Conservation (phyloP, 1,284 basidiomycete species). For the Mycena sp. region DNA sequence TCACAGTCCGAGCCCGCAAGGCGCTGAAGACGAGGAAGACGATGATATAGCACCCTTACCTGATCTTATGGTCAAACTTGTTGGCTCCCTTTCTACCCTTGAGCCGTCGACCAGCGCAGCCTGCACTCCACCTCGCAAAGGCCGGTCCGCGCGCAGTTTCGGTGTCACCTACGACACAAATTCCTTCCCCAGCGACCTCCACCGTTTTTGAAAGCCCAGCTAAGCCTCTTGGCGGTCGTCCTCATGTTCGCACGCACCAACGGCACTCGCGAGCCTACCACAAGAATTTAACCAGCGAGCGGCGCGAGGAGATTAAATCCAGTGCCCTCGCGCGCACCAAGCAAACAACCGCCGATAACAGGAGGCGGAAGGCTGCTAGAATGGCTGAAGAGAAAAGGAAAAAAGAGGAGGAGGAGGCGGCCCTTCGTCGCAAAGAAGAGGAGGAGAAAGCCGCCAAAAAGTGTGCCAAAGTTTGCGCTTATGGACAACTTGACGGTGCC, state of each 20-base stretch:
- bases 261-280: background rate
- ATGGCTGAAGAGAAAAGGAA: too few species aligned
- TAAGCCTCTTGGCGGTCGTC: background rate
- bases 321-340: too few species aligned
- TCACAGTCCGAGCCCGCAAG: background rate
- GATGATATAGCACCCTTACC: background rate
- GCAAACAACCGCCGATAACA: too few species aligned
- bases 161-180: background rate
- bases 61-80: background rate
- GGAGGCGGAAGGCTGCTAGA: too few species aligned
- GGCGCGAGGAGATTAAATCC: background rate
- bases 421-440: background rate
- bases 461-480: background rate
- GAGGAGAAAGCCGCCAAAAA: background rate
- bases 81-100: background rate
- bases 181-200: conserved; percentile 1
- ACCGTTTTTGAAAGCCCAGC: conserved; percentile 3
- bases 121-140: background rate
- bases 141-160: background rate
- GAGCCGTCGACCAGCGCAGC: background rate
- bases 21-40: background rate
- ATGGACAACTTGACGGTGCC: background rate
- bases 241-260: background rate
- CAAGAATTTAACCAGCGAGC: background rate
- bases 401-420: background rate